Evolutionary conservation across 2,329 filamentous ascomycete genomes (phyloP), one percentile per base, ranked within the genome.

Genomic region (Trichophyton rubrum): DNA sequence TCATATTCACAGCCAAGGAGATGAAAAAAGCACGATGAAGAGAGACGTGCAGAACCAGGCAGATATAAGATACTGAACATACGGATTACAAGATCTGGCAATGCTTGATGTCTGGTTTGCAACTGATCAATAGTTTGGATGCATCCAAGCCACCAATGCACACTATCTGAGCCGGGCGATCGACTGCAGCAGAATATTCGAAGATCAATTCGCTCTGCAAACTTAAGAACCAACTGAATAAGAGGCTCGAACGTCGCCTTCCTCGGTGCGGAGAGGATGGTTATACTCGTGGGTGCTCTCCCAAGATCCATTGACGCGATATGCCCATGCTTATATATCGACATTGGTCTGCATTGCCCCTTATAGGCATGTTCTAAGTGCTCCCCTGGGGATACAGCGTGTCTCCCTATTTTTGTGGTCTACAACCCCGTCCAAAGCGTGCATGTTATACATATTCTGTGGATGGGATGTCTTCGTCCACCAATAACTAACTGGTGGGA

Each of bases 101-200:
- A 9, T n/a, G 40, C 13, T n/a, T 33, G 49, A 27, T 24, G 47
- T 51, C 47, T 3, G 9, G 22, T 3, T 24, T 30, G 49, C 27
- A 53, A 53, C 49, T 53, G 45, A 51, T 51, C 45, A 51, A 51
- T 51, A 53, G 49, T 33, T 7, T n/a, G 13, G 49, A 30, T 53
- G 49, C 27, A 7, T n/a, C 11, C 49, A 53, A 53, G 49, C 49
- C 49, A 53, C 49, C 27, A 13, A 53, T 30, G 49, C 49, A 53
- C 49, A 53, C 49, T 53, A 27, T 53, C n/a, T n/a, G 24, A 30
- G 15, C 49, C 49, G 22, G 33, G 49, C 13, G 49, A 53, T 27
- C 49, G 24, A 11, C 27, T 13, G 22, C 49, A 30, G 49, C 13
- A 33, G 49, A 53, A 53, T 53, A 33, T 53, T 53, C 22, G 24